Evolutionary conservation across 1,284 basidiomycete genomes (phyloP), one percentile per base, ranked within the genome.

Genomic region (Malassezia psittaci): DNA sequence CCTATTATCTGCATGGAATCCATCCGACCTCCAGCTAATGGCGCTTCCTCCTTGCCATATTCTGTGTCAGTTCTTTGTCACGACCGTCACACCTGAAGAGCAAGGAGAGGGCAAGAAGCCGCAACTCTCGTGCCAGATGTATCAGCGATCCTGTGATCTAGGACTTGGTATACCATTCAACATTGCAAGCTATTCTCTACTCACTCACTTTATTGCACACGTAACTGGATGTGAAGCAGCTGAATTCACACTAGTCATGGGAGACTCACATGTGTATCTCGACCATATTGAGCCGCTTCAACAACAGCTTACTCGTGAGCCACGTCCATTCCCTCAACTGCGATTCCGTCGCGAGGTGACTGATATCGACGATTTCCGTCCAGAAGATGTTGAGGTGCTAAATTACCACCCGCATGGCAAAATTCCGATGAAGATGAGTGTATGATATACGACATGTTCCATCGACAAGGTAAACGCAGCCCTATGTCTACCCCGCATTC

Each of bases 391-490:
- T 59, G 80, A 85, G 41, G 82, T 98, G 9, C 84, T 87, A 56
- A 86, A 85, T 0, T 98, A 98, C 73, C 81, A 86, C 61, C 87
- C 88, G 11, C 83, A 89, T 73, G 85, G 85, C 7, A 81, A 83
- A 64, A 90, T 98, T 68, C 80, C 87, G 50, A 96, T 98, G 93
- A 90, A 90, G 79, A 96, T 96, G 93, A 91, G 88, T 75, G 88
- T 94, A 38, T 90, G 79, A 49, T 41, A 10, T 7, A 41, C 39
- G 21, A 29, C 24, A 29, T 29, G 24, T 29, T 29, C 24, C 24
- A 29, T 29, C 24, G 7, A 29, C 7, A 29, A 47, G 45, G 33
- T n/a, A 29, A 29, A 12, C 10, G 9, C 10, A 16, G 39, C 39
- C 16, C 13, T 16, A 13, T 21, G 13, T 11, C 13, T 40, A 18